A percentile compares a stretch with the other conserved stretches of the same genome.
Evolutionary conservation across 1,139 yeast species (phyloP).

Genomic region (Kodamaea alishanica): DNA sequence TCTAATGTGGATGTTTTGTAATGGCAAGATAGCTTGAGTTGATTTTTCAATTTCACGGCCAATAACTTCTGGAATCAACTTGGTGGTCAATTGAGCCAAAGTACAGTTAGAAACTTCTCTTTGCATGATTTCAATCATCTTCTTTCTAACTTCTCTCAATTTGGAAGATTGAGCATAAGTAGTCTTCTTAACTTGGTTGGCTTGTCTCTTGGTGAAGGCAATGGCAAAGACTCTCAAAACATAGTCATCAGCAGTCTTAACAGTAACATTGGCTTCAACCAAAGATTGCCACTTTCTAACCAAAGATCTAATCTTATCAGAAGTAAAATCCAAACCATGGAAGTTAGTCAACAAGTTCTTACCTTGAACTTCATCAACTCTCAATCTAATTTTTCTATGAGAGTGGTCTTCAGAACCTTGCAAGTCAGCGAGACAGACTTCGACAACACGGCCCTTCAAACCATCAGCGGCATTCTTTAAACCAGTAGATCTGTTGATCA

Average conservation of each 20-base stretch:
- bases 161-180: slow-evolving; percentile 88
- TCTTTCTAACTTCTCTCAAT: slow-evolving; percentile 80
- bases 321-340: slow-evolving; percentile 91
- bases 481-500: slow-evolving; percentile 92
- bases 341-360: slow-evolving; percentile 90
- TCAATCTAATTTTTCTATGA: slow-evolving; percentile 82
- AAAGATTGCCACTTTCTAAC: slow-evolving; percentile 93
- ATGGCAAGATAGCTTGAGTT: slow-evolving; percentile 79
- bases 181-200: slow-evolving; percentile 88
- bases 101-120: slow-evolving; percentile 83
- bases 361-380: slow-evolving; percentile 93
- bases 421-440: slow-evolving; percentile 82
- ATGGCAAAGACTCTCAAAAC: slow-evolving; percentile 83
- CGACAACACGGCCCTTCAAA: slow-evolving; percentile 86
- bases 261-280: slow-evolving; percentile 88
- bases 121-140: slow-evolving; percentile 80
- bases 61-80: slow-evolving; percentile 87
- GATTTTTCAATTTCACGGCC: slow-evolving; percentile 90
- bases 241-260: slow-evolving; percentile 89
- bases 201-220: slow-evolving; percentile 89
- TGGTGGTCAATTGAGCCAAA: slow-evolving; percentile 81
- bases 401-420: slow-evolving; percentile 94
- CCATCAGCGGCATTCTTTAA: slow-evolving; percentile 89
- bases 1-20: slow-evolving; percentile 89
- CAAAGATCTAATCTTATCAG: slow-evolving; percentile 85